Base-by-base conservation (phyloP, 176 grass and related monocot genomes). In the Poa pratensis region DNA sequence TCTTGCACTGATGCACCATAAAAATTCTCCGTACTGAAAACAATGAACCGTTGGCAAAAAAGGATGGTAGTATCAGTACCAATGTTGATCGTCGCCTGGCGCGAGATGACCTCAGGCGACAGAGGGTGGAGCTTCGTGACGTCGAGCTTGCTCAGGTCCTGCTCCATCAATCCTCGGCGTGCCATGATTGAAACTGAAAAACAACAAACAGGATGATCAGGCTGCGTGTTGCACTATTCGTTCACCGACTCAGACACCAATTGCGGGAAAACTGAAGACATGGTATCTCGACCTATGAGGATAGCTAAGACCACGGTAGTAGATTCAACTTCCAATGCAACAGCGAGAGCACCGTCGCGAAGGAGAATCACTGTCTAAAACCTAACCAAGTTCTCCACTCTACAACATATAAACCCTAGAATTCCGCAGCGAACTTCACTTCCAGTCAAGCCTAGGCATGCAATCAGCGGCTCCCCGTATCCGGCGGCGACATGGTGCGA, bases 71-170 rank as follows among this genome's bases (percentile, higher is more conserved):
- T 58, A 84, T 81, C 64, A 40, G 34, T 86, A 95, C 92, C 95
- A 50, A 97, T 97, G 85, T 97, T 95, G 30, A 95, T 97, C 0
- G 95, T 94, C 5, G 90, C 95, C 76, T 97, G 95, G 54, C 90
- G 87, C 70, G 95, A 93, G 43, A 97, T 97, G 77, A 97, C 91
- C 76, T 97, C 92, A 40, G 95, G 95, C 3, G 95, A 97, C 58
- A 93, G 6, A 5, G 95, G 90, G 73, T 93, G 89, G 16, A 94
- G 92, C 79, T 94, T 93, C 7, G 88, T 90, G 5, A 97, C 87
- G 6, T 97, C 95, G 59, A 97, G 92, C 80, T 94, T 97, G 80
- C 90, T 97, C 20, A 97, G 71, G 40, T 94, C 92, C 85, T 97
- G 92, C 66, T 97, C 95, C 95, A 97, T 97, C 53, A 97, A 87